Percentiles rank a stretch among this genome's conserved stretches.
These are phyloP conservation scores for Beauveria caledonica DNA, from an alignment of 2,329 filamentous ascomycete genomes.

Conservation along the genomic window DNA sequence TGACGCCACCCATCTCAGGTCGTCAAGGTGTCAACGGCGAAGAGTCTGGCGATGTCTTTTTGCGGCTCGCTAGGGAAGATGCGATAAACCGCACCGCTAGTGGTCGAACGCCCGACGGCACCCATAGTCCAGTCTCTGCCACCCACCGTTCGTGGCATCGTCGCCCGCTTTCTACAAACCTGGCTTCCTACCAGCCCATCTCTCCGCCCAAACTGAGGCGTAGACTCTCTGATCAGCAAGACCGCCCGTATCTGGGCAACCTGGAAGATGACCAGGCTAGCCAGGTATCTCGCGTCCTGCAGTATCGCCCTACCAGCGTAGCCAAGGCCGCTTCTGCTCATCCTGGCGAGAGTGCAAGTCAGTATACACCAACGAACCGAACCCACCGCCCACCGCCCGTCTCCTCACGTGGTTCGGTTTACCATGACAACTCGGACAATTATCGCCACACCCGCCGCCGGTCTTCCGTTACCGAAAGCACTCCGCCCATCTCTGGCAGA, in stretches of 20 bases:
- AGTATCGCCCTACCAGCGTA: constrained; percentile 33
- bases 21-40: constrained; percentile 33
- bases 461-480: constrained; percentile 42
- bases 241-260: constrained; percentile 30
- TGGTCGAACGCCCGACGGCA: constrained; percentile 25
- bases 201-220: constrained; percentile 44
- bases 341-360: constrained; percentile 28
- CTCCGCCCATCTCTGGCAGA: constrained; percentile 31
- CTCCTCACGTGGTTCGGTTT: constrained; percentile 40
- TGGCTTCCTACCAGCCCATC: constrained; percentile 38
- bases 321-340: constrained; percentile 35
- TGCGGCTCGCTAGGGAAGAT: constrained; percentile 50
- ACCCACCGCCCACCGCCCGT: constrained; percentile 37
- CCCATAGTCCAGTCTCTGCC: constrained; percentile 36
- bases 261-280: constrained; percentile 36
- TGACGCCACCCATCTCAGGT: constrained; percentile 34
- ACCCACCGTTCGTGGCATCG: constrained; percentile 38
- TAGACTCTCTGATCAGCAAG: constrained; percentile 50
- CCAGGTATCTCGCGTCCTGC: constrained; percentile 33
- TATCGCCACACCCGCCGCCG: constrained; percentile 25
- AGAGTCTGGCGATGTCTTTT: constrained; percentile 50
- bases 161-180: constrained; percentile 44
- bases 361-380: constrained; percentile 15
- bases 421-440: constrained; percentile 33
- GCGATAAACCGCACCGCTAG: constrained; percentile 29